A percentile compares a stretch with the other conserved stretches of the same genome.
phyloP scores from a whole-genome alignment of 345 rosid genomes.

The Citrus sp. region DNA sequence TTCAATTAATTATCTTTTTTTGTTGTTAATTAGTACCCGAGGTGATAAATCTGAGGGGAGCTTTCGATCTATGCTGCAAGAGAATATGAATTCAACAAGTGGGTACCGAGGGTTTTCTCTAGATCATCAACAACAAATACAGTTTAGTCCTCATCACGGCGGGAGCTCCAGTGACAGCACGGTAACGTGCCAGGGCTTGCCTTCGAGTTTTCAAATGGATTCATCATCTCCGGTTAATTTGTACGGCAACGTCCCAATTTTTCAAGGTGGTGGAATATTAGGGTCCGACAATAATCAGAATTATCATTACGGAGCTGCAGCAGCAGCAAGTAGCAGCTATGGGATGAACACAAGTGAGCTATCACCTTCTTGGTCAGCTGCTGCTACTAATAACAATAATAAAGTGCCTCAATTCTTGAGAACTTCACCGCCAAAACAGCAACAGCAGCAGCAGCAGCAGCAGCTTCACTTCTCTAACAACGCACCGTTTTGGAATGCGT shows the following conservation, averaged over 20 bases:
- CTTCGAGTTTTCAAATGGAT: slow-evolving; percentile 46
- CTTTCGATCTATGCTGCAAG: slow-evolving; percentile 74
- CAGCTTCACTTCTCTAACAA: slow-evolving; percentile 86
- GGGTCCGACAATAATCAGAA: slow-evolving; percentile 30
- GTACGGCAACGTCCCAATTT: slow-evolving; percentile 45
- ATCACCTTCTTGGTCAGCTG: slow-evolving; percentile 50
- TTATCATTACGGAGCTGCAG: slow-evolving; percentile 7
- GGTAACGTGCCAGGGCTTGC: slow-evolving; percentile 53
- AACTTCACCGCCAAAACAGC: slow-evolving; percentile 59
- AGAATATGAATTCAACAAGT: slow-evolving; percentile 46
- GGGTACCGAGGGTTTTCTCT: slow-evolving; percentile 45
- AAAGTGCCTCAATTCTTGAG: slow-evolving; percentile 61
- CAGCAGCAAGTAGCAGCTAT: neutral
- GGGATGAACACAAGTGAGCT: slow-evolving; percentile 19
- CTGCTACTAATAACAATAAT: neutral
- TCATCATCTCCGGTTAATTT: slow-evolving; percentile 27
- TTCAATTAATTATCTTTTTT: neutral
- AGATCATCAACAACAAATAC: slow-evolving; percentile 38
- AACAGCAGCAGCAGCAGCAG: slow-evolving; percentile 30
- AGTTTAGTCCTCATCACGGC: slow-evolving; percentile 45
- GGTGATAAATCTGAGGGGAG: slow-evolving; percentile 64
- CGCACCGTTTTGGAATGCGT: slow-evolving; percentile 86
- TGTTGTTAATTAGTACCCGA: slow-evolving; percentile 30
- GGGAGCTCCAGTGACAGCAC: slow-evolving; percentile 64
- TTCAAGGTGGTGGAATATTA: slow-evolving; percentile 45